Percentiles rank a stretch among this genome's conserved stretches.
Evolutionary conservation across 1,284 basidiomycete species (phyloP).

Genomic region (Malassezia caprae): DNA sequence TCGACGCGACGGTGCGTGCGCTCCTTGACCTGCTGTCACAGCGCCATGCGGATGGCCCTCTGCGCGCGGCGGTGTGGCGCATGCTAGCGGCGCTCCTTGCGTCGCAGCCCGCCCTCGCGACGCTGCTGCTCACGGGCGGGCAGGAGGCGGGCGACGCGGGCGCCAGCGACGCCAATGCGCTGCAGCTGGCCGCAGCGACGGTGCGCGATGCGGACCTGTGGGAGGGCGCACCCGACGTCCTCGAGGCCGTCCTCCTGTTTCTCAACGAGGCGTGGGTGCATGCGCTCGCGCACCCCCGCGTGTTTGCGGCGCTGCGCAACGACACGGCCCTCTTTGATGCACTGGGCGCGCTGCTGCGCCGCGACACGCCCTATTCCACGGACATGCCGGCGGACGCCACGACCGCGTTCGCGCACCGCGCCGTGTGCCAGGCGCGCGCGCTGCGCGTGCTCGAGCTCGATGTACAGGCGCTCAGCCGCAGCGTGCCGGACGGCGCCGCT

Average conservation of each 20-base stretch:
- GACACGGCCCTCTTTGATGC: slow-evolving; percentile 59
- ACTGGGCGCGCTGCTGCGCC: slow-evolving; percentile 58
- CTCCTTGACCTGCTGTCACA: slow-evolving; percentile 34
- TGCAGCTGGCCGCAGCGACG: slow-evolving; percentile 56
- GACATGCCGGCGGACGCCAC: slow-evolving; percentile 17
- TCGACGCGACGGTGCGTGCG: slow-evolving; percentile 27
- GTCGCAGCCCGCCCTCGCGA: slow-evolving; percentile 75
- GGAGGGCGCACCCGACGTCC: slow-evolving; percentile 64
- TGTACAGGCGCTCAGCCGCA: slow-evolving; percentile 13
- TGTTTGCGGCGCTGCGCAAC: slow-evolving; percentile 56
- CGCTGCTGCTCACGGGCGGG: slow-evolving; percentile 67
- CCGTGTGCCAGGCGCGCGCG: slow-evolving; percentile 64
- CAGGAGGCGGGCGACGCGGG: slow-evolving; percentile 49
- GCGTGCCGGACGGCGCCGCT: background rate
- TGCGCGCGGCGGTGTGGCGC: slow-evolving; percentile 67
- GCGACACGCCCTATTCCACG: slow-evolving; percentile 53
- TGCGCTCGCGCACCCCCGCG: slow-evolving; percentile 61
- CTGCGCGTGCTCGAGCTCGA: slow-evolving; percentile 55
- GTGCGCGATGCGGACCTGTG: slow-evolving; percentile 63
- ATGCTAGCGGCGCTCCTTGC: slow-evolving; percentile 72
- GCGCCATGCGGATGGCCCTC: slow-evolving; percentile 58
- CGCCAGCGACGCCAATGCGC: slow-evolving; percentile 31
- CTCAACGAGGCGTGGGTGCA: slow-evolving; percentile 73
- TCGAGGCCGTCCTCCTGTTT: slow-evolving; percentile 68
- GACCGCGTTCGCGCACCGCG: slow-evolving; percentile 55